Base-by-base conservation (phyloP, 176 grass and related monocot species). In the Oryza nivara region DNA sequence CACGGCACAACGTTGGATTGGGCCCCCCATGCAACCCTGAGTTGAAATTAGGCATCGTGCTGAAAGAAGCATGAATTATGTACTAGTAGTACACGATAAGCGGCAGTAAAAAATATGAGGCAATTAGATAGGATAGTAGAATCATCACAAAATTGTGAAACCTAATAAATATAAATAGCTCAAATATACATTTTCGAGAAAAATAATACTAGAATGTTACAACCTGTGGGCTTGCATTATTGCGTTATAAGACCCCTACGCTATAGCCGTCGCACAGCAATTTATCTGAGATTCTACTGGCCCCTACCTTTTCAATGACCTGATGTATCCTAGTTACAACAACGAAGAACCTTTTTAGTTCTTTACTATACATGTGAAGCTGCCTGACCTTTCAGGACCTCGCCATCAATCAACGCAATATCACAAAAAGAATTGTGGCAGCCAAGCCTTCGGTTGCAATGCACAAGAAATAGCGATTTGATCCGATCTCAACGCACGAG, bases 1-100 rank as follows among this genome's bases (percentile, higher is more conserved):
- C 82, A 87, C 82, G 87, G 90, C 44, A 86, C 94, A 2, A 87
- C 89, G 28, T 74, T 92, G 56, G 89, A 94, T 80, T 92, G 89
- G 88, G 88, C 88, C 63, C 63, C 85, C 28, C 28, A 28, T 2
- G 13, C 4, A 13, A 14, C 47, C 47, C 0, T 49, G 47, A 5
- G 3, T 49, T 49, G 45, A 47, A 12, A 13, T 47, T 49, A 4
- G 47, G 13, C 47, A 14, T 48, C 46, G 11, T 48, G 11, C 46
- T 48, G 12, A 3, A 1, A 4, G 0, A 48, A 48, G 46, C 46
- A 3, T 48, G 11, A 49, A 14, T 11, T 15, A 49, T 49, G 47
- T 13, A 14, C 30, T 28, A 28, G 28, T 28, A 28, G 28, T 4
- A 14, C 2, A 48, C 47, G 11, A 48, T 13, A 48, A 48, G 12